Conservation (phyloP, 371 early-diverging fungal species). For the Saksenaea oblongispora region DNA sequence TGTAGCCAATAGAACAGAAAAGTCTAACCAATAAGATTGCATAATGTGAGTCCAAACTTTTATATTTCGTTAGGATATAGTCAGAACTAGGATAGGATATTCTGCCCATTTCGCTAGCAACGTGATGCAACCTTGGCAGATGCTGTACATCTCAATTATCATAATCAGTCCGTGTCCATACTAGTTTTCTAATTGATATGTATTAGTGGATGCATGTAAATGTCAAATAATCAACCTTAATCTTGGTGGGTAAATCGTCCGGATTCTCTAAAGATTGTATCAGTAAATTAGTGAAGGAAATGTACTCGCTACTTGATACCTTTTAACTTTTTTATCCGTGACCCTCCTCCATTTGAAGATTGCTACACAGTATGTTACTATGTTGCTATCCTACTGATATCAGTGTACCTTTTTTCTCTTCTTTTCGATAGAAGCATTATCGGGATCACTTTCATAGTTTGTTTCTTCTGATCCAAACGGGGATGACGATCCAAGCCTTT, state of each 20-base stretch:
- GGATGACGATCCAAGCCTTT: conserved; percentile 12
- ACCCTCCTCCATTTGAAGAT: background rate
- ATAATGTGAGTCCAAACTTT: too few species aligned
- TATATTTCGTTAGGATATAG: too few species aligned
- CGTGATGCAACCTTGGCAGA: background rate
- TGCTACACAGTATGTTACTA: background rate
- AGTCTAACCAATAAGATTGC: too few species aligned
- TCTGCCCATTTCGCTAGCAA: background rate
- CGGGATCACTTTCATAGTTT: background rate
- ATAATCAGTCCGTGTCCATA: background rate
- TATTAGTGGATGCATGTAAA: background rate
- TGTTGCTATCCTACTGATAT: background rate
- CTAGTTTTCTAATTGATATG: background rate
- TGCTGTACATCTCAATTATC: background rate
- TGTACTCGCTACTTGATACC: background rate
- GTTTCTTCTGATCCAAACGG: conserved; percentile 6
- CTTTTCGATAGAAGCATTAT: background rate
- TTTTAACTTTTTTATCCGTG: background rate
- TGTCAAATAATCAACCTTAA: background rate
- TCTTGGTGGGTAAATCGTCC: background rate
- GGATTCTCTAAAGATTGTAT: background rate
- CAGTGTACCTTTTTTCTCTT: background rate
- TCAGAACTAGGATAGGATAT: too few species aligned
- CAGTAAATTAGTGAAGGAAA: background rate
- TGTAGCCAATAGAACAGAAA: too few species aligned